A percentile compares a stretch with the other conserved stretches of the same genome.
These are phyloP conservation scores for Suillus subaureus DNA, from an alignment of 768 basidiomycete species.

Conservation along the genomic window DNA sequence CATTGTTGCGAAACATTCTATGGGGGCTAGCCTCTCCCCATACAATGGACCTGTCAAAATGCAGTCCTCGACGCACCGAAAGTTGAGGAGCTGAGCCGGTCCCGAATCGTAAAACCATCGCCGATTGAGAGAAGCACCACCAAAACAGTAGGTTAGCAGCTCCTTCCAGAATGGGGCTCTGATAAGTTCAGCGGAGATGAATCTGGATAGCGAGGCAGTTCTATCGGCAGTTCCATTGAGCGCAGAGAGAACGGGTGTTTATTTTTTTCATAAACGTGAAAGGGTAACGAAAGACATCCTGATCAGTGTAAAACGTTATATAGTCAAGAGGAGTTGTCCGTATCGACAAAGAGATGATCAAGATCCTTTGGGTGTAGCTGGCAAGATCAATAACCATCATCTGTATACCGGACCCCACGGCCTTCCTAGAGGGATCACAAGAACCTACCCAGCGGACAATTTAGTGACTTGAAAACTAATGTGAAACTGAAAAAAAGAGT, in stretches of 20 bases:
- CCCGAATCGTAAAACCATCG: constrained; percentile 6
- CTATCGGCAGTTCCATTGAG: constrained; percentile 22
- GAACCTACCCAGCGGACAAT: neutral
- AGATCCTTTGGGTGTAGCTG: neutral
- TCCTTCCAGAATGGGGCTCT: constrained; percentile 22
- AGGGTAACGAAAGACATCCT: constrained; percentile 17
- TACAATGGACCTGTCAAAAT: neutral
- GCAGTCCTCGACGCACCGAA: neutral
- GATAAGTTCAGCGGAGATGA: constrained; percentile 34
- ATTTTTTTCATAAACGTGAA: constrained; percentile 17
- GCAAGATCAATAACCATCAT: neutral
- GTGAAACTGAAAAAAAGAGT: neutral
- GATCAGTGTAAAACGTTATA: constrained; percentile 15
- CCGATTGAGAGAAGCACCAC: constrained; percentile 29
- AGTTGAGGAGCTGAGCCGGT: constrained; percentile 1
- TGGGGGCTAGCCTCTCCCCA: neutral
- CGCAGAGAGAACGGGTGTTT: constrained; percentile 13
- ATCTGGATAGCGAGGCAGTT: constrained; percentile 15
- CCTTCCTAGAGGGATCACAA: neutral
- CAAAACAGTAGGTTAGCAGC: constrained; percentile 19
- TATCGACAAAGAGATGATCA: constrained; percentile 3
- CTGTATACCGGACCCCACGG: neutral
- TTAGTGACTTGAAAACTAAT: neutral
- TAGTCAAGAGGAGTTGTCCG: neutral
- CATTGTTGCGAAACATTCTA: neutral